Evolutionary conservation across 306 rosid species (phyloP).

Genomic region (Pyrus bretschneideri): DNA sequence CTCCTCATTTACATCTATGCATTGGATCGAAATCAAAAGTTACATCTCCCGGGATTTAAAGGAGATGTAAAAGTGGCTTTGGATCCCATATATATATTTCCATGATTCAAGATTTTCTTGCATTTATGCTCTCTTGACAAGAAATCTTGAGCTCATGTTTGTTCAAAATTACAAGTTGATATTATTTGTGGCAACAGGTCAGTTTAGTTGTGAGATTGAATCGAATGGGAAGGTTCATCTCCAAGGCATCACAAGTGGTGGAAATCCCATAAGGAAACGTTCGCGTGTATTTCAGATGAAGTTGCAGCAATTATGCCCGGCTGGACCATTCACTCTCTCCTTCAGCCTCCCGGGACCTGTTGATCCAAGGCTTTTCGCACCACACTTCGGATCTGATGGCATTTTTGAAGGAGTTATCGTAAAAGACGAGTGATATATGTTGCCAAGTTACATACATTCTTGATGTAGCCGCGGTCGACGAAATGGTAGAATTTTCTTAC

Average conservation of each 20-base stretch:
- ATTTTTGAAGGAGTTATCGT: constrained; percentile 62
- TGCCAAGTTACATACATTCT: not conserved
- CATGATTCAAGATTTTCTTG: not conserved
- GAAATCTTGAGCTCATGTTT: not conserved
- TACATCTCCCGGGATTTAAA: too few relatives aligned
- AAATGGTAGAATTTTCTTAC: not conserved
- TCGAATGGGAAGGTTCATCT: constrained; percentile 58
- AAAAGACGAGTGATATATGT: constrained; percentile 26
- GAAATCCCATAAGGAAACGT: constrained; percentile 46
- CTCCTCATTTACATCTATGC: too few relatives aligned
- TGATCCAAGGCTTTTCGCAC: constrained; percentile 73
- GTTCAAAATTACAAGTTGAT: not conserved
- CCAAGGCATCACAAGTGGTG: constrained; percentile 47
- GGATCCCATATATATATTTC: too few relatives aligned
- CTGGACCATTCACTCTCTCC: constrained; percentile 66
- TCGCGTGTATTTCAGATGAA: constrained; percentile 47
- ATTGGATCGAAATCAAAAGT: too few relatives aligned
- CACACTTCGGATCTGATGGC: constrained; percentile 60
- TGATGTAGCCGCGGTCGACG: not conserved
- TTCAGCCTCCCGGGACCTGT: constrained; percentile 79
- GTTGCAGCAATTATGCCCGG: constrained; percentile 40
- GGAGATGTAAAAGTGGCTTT: too few relatives aligned
- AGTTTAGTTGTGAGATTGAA: constrained; percentile 63
- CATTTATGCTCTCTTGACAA: not conserved
- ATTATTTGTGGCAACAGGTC: constrained; percentile 33